Evolutionary conservation across 2,329 filamentous ascomycete genomes (phyloP).

Genomic region (Paraphoma sp.): DNA sequence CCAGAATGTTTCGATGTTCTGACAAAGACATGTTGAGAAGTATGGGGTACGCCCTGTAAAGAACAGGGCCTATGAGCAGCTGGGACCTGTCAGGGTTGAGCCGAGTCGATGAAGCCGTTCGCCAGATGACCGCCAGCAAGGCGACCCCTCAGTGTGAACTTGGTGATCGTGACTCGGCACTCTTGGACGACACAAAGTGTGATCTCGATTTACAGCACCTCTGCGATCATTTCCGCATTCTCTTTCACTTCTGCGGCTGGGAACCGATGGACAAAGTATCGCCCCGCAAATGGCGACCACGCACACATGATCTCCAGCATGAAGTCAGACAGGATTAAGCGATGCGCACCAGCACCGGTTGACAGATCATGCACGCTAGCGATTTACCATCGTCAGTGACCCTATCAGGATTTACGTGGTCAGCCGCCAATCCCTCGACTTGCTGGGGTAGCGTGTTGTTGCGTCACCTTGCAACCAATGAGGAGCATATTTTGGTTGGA

Average conservation of each 20-base stretch:
- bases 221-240: background rate
- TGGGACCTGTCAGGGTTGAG: too few relatives aligned
- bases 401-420: slow-evolving; percentile 17
- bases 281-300: background rate
- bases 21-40: background rate
- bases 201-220: background rate
- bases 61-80: too few relatives aligned
- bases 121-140: too few relatives aligned
- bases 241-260: background rate
- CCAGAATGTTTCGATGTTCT: slow-evolving; percentile 16
- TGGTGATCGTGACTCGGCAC: background rate
- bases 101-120: too few relatives aligned
- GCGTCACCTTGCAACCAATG: background rate
- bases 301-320: slow-evolving; percentile 10
- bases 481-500: background rate
- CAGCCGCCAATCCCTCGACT: slow-evolving; percentile 5
- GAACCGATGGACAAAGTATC: background rate
- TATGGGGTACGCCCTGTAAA: background rate
- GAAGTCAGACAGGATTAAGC: slow-evolving; percentile 9
- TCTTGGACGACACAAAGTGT: background rate
- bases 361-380: slow-evolving; percentile 21
- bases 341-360: slow-evolving; percentile 9
- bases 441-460: background rate
- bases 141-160: too few relatives aligned
- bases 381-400: slow-evolving; percentile 11